Evolutionary conservation across 768 basidiomycete genomes (phyloP), one percentile per base, ranked within the genome.

Genomic region (Russula lepida): DNA sequence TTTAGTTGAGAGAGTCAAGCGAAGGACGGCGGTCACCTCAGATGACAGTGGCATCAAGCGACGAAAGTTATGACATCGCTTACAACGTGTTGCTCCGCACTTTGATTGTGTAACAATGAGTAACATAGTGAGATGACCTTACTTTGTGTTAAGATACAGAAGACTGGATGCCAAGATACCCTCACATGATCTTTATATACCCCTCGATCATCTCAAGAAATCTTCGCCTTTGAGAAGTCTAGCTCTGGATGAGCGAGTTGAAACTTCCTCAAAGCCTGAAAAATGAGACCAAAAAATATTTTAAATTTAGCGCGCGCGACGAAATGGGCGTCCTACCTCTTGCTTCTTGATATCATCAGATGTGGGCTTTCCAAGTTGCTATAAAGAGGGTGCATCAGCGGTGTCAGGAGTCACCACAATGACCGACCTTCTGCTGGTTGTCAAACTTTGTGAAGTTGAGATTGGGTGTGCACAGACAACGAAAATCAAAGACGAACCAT

Each of bases 281-380:
- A 27, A 27, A 28, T 53, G 44, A 58, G 17, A 37, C 41, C 44
- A 33, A 37, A 48, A 21, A 65, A 53, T 19, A 47, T 57, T 35
- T 35, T 12, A 25, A 25, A 5, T 39, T 54, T n/a, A 64, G 54
- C 46, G 17, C 47, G 54, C 44, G 44, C 25, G 27, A 12, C 12
- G 49, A 53, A 44, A 56, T 13, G 43, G 35, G 39, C 33, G 25
- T 6, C 46, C 15, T 35, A 86, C 91, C 79, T 97, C 95, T 79
- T 84, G 81, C 75, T 95, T 98, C 77, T 93, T 93, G 64, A 92
- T 64, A 66, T 97, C 95, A 64, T 95, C 95, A 0, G 92, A 95
- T 1, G 94, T 95, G 6, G 95, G 95, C 70, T 92, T 94, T 62
- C 93, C 94, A 80, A 95, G 83, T 87, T 94, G 88, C 90, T 95